Percentiles rank a stretch among this genome's conserved stretches.
These are phyloP conservation scores for Pythium brassicae DNA, from an alignment of 352 stramenopile genomes.

Conservation along the genomic window DNA sequence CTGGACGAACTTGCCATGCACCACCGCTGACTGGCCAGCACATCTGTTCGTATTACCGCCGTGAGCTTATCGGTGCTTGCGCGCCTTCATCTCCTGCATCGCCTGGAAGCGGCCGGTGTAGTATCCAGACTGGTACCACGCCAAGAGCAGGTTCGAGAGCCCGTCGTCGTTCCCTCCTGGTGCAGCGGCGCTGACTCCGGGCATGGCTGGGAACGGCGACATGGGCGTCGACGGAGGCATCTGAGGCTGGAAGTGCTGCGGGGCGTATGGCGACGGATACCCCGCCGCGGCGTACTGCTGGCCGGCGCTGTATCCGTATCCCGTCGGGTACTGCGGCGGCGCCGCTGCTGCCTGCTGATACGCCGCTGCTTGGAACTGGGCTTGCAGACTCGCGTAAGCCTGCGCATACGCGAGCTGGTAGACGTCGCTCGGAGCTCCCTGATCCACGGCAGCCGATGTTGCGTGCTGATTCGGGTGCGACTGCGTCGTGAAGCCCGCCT, in stretches of 20 bases:
- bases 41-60: background rate
- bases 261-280: slow-evolving; percentile 21
- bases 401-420: slow-evolving; percentile 69
- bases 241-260: slow-evolving; percentile 13
- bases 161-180: slow-evolving; percentile 36
- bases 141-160: slow-evolving; percentile 64
- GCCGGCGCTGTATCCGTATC: slow-evolving; percentile 10
- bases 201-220: slow-evolving; percentile 11
- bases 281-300: slow-evolving; percentile 2
- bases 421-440: slow-evolving; percentile 22
- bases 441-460: background rate
- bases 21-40: background rate
- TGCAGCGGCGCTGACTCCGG: slow-evolving; percentile 14
- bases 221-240: slow-evolving; percentile 9
- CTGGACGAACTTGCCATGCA: background rate
- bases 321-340: slow-evolving; percentile 5
- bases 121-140: slow-evolving; percentile 86
- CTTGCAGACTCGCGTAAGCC: slow-evolving; percentile 59
- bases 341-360: slow-evolving; percentile 5
- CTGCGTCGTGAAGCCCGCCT: background rate
- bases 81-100: slow-evolving; percentile 66
- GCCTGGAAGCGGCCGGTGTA: slow-evolving; percentile 76
- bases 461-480: slow-evolving; percentile 3
- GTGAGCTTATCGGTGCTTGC: slow-evolving; percentile 10
- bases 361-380: slow-evolving; percentile 39